Conservation (phyloP, 345 rosid genomes). For the Boechera divaricarpa region DNA sequence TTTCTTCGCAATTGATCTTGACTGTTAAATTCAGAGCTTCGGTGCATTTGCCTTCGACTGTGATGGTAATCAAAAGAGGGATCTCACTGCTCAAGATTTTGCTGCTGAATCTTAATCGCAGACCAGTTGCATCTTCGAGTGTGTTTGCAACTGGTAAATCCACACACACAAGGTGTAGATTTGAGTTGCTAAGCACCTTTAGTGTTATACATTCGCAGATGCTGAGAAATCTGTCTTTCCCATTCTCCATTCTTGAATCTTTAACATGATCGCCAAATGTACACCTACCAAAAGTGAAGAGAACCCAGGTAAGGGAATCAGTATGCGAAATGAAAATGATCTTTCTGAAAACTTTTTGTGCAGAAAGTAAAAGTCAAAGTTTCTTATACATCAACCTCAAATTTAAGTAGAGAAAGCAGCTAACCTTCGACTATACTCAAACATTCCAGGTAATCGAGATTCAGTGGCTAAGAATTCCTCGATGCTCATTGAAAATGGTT, state of each 20-base stretch:
- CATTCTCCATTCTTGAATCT: slow-evolving; percentile 60
- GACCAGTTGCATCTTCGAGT: slow-evolving; percentile 82
- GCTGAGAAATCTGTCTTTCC: slow-evolving; percentile 68
- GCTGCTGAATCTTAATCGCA: slow-evolving; percentile 80
- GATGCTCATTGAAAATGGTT: slow-evolving; percentile 70
- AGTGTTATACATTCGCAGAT: slow-evolving; percentile 74
- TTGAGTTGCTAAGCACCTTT: slow-evolving; percentile 83
- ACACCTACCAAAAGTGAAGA: slow-evolving; percentile 59
- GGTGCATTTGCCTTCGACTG: slow-evolving; percentile 83
- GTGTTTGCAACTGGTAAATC: slow-evolving; percentile 75
- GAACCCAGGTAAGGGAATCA: background rate
- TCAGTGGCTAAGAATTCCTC: slow-evolving; percentile 62
- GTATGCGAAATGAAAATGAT: background rate
- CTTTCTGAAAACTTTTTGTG: background rate
- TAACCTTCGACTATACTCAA: slow-evolving; percentile 83
- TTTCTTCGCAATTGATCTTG: slow-evolving; percentile 93
- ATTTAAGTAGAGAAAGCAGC: slow-evolving; percentile 31
- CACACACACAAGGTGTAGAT: slow-evolving; percentile 75
- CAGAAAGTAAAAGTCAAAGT: background rate
- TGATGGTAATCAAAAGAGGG: slow-evolving; percentile 77
- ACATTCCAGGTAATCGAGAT: slow-evolving; percentile 88
- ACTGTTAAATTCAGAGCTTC: slow-evolving; percentile 62
- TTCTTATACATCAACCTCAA: background rate
- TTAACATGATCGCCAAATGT: slow-evolving; percentile 65
- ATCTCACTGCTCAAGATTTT: slow-evolving; percentile 80